Conservation (phyloP, 2,329 filamentous ascomycete genomes). For the Colletotrichum sp. region DNA sequence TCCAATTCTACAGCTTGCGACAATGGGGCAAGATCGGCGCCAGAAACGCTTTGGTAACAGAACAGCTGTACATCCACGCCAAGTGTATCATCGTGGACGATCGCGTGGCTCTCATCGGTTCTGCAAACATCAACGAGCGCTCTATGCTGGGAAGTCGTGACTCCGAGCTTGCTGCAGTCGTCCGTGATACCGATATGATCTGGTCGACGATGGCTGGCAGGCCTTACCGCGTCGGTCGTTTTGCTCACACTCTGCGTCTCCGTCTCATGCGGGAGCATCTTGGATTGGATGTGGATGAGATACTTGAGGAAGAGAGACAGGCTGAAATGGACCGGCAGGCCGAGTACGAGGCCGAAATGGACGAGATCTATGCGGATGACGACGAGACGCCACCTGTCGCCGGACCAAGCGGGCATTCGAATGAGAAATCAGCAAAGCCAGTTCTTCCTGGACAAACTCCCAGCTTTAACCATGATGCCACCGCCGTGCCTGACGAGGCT, state of each 20-base stretch:
- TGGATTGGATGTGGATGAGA: constrained; percentile 91
- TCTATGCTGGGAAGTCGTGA: constrained; percentile 93
- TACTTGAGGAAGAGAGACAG: constrained; percentile 78
- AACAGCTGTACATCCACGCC: constrained; percentile 97
- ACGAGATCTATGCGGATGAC: constrained; percentile 63
- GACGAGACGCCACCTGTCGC: constrained; percentile 27
- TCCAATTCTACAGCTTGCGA: constrained; percentile 90
- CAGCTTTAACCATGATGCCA: constrained; percentile 80
- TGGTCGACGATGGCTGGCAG: constrained; percentile 89
- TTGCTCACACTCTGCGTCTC: constrained; percentile 90
- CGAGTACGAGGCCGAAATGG: constrained; percentile 64
- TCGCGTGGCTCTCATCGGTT: constrained; percentile 90
- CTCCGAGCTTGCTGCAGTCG: constrained; percentile 88
- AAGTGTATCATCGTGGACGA: constrained; percentile 98
- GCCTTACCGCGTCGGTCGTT: constrained; percentile 88
- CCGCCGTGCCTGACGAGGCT: constrained; percentile 51
- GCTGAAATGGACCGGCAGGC: constrained; percentile 66
- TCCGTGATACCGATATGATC: constrained; percentile 92
- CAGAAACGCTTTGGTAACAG: constrained; percentile 79
- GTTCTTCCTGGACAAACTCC: constrained; percentile 9
- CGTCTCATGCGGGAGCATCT: constrained; percentile 96
- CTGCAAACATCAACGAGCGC: constrained; percentile 97
- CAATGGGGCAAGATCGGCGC: constrained; percentile 92
- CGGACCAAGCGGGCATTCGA: constrained; percentile 1
- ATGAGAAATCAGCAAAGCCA: not conserved